Conservation (phyloP, 2,329 filamentous ascomycete species). For the Tolypocladium tundrense region DNA sequence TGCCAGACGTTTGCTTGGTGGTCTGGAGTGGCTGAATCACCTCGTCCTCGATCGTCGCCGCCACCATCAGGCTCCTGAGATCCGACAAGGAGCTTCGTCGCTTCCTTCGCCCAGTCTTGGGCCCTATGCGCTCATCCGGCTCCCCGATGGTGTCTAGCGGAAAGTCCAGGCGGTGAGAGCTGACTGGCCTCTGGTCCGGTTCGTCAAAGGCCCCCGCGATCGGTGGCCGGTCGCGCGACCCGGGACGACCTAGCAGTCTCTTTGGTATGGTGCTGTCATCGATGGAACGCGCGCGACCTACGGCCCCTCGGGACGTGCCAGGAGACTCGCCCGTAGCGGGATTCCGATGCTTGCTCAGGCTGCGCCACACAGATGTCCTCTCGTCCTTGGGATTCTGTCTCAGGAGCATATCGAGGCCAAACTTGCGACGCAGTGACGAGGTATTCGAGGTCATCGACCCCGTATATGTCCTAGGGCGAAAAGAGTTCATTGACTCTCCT, state of each 20-base stretch:
- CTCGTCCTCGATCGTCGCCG: slow-evolving; percentile 37
- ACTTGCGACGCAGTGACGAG: slow-evolving; percentile 74
- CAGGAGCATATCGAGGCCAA: slow-evolving; percentile 67
- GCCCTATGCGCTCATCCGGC: slow-evolving; percentile 30
- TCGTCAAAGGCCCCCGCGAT: slow-evolving; percentile 55
- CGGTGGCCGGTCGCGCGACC: slow-evolving; percentile 49
- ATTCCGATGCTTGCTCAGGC: slow-evolving; percentile 71
- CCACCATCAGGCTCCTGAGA: slow-evolving; percentile 58
- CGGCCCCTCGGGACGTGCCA: slow-evolving; percentile 56
- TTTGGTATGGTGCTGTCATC: slow-evolving; percentile 48
- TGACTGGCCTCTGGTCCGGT: slow-evolving; percentile 39
- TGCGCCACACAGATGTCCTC: slow-evolving; percentile 72
- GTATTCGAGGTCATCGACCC: slow-evolving; percentile 77
- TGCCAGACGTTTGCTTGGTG: slow-evolving; percentile 44
- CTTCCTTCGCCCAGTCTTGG: slow-evolving; percentile 56
- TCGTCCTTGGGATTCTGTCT: slow-evolving; percentile 73
- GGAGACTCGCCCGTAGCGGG: slow-evolving; percentile 48
- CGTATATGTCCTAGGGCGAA: slow-evolving; percentile 50
- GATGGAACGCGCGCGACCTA: slow-evolving; percentile 66
- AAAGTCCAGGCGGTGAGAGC: slow-evolving; percentile 46
- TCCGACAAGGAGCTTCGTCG: slow-evolving; percentile 87
- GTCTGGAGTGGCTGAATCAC: slow-evolving; percentile 38
- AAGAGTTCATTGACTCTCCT: slow-evolving; percentile 51
- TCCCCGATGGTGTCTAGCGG: slow-evolving; percentile 51
- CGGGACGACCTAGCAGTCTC: slow-evolving; percentile 32